phyloP scores from a whole-genome alignment of 495 filamentous ascomycete species.

The Cercophora scortea region DNA sequence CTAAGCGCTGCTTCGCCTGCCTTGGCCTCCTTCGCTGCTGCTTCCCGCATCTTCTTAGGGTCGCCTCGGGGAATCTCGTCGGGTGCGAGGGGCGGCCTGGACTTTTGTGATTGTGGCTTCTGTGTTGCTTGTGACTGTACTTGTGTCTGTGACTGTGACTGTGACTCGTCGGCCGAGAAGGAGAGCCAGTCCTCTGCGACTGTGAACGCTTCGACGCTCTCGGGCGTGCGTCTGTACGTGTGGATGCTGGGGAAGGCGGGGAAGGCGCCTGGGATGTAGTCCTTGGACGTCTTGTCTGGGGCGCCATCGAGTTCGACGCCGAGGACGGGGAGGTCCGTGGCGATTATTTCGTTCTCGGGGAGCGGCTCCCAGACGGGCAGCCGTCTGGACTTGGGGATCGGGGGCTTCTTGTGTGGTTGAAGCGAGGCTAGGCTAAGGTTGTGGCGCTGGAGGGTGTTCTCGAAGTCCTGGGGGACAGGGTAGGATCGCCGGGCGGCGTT shows the following conservation, averaged over 20 bases:
- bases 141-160: slow-evolving; percentile 1
- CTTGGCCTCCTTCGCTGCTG: slow-evolving; percentile 36
- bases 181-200: slow-evolving; percentile 16
- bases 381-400: slow-evolving; percentile 24
- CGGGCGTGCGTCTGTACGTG: slow-evolving; percentile 38
- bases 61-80: slow-evolving; percentile 25
- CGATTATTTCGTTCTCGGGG: slow-evolving; percentile 19
- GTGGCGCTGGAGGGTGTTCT: slow-evolving; percentile 23
- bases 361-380: slow-evolving; percentile 23
- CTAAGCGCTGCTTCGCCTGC: slow-evolving; percentile 38
- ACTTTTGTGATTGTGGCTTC: slow-evolving; percentile 8
- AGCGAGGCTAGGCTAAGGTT: slow-evolving; percentile 28
- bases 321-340: slow-evolving; percentile 28
- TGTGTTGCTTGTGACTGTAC: slow-evolving; percentile 6
- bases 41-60: slow-evolving; percentile 32
- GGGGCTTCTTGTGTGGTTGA: slow-evolving; percentile 32
- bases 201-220: slow-evolving; percentile 19
- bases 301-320: slow-evolving; percentile 34
- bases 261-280: slow-evolving; percentile 35
- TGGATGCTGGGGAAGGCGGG: slow-evolving; percentile 38
- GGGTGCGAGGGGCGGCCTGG: slow-evolving; percentile 13
- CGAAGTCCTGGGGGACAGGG: slow-evolving; percentile 33
- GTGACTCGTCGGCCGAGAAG: slow-evolving; percentile 6
- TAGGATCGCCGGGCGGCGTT: slow-evolving; percentile 29
- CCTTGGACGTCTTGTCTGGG: slow-evolving; percentile 31